Conservation (phyloP, 176 grass and related monocot species). For the Aegilops sharonensis region DNA sequence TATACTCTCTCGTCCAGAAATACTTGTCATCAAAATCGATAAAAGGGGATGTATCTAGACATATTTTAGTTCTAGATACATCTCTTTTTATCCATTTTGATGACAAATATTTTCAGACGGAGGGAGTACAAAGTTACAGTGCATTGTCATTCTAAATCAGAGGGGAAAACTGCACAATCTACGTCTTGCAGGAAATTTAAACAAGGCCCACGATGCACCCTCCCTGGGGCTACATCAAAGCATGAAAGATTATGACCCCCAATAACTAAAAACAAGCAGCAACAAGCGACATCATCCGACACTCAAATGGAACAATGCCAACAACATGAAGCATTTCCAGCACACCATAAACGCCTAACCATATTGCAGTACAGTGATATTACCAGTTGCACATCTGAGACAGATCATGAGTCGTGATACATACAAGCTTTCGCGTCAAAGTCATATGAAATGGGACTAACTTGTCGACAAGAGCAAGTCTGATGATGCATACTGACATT, state of each 20-base stretch:
- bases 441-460: neutral
- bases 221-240: too few species aligned
- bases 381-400: neutral
- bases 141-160: too few species aligned
- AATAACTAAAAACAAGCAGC: neutral
- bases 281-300: neutral
- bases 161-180: too few species aligned
- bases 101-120: too few species aligned
- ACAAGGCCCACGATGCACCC: too few species aligned
- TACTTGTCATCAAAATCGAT: too few species aligned
- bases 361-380: neutral
- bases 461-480: neutral
- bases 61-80: too few species aligned
- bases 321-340: neutral
- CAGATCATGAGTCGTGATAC: neutral
- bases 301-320: neutral
- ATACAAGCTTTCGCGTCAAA: neutral
- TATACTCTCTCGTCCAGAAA: too few species aligned
- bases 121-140: too few species aligned
- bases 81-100: too few species aligned
- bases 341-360: neutral
- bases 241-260: neutral
- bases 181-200: too few species aligned
- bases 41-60: too few species aligned
- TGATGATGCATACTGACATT: neutral